Base-by-base conservation (phyloP, 257 asterid species). In the Hygrophila difformis region DNA sequence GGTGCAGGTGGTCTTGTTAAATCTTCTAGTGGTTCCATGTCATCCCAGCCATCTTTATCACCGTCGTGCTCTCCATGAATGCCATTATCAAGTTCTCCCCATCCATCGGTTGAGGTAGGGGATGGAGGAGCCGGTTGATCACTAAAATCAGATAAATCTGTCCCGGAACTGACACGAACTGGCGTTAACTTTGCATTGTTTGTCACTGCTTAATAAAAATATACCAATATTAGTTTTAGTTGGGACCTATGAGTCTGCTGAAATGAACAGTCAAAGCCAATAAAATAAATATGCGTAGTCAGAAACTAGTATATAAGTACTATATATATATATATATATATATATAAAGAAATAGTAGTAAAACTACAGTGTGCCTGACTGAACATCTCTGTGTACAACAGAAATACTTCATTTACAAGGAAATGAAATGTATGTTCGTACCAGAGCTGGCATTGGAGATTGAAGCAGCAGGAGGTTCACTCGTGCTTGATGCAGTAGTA, bases 21-120 rank as follows among this genome's bases (percentile, higher is more conserved):
- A n/a, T 76, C 88, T 68, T 91, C 98, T 11, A 74, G 74, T 50
- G 98, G 93, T 70, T 91, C 96, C 29, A 91, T 61, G 56, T 82
- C 96, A 76, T 91, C 95, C 98, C 98, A 86, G 15, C 94, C 93
- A 49, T 79, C 86, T 48, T 79, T 80, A 21, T 75, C 97, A 43
- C 40, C 55, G 3, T 63, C 93, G 11, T 39, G 45, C 38, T 50
- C 94, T 44, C 70, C 94, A 39, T 64, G 51, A 61, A 77, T 62
- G 67, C 84, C 92, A 53, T 78, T 82, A 62, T 79, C 96, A 50
- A 80, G 66, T 45, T 86, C 98, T 60, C 96, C 98, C 98, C 98
- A 86, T 59, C 89, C 96, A 69, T 91, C 94, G 22, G 86, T 76
- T 29, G 93, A 76, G 6, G 91, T 41, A 26, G 96, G 94, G 51